Percentiles rank a stretch among this genome's conserved stretches.
phyloP scores from a whole-genome alignment of 225 moss, liverwort and hornwort species.

The Climacium dendroides region DNA sequence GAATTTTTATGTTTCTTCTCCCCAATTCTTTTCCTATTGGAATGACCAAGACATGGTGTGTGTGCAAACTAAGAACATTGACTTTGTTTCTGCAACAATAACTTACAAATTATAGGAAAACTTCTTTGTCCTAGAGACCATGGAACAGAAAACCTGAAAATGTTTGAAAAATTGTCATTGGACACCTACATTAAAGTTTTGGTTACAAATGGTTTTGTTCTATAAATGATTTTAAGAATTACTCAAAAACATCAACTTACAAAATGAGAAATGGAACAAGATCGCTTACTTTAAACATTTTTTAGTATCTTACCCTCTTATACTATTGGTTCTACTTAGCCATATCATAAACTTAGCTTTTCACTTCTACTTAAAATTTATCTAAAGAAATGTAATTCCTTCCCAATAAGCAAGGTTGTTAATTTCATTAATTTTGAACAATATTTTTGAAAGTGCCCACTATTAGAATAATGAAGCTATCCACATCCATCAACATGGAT shows the following conservation, averaged over 20 bases:
- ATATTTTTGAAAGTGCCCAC: accelerated
- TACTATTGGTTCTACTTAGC: accelerated
- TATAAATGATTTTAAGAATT: background rate
- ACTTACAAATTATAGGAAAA: background rate
- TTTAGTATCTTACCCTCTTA: background rate
- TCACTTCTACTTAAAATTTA: background rate
- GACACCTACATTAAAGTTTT: accelerated
- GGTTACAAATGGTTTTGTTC: background rate
- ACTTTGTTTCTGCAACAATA: background rate
- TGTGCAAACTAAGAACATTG: background rate
- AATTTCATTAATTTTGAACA: background rate
- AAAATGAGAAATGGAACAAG: background rate
- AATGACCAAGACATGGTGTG: background rate
- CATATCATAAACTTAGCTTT: background rate
- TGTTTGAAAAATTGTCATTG: too few species aligned
- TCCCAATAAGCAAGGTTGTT: accelerated
- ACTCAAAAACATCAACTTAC: background rate
- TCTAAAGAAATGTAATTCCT: accelerated
- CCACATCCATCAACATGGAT: background rate
- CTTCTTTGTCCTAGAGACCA: background rate
- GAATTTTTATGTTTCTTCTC: too few species aligned
- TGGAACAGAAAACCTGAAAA: too few species aligned
- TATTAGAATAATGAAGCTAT: accelerated
- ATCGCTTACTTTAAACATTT: background rate
- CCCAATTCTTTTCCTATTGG: background rate